Percentiles rank a stretch among this genome's conserved stretches.
These are phyloP conservation scores for Trichoderma sp. DNA, from an alignment of 2,329 filamentous ascomycete species.

Conservation along the genomic window DNA sequence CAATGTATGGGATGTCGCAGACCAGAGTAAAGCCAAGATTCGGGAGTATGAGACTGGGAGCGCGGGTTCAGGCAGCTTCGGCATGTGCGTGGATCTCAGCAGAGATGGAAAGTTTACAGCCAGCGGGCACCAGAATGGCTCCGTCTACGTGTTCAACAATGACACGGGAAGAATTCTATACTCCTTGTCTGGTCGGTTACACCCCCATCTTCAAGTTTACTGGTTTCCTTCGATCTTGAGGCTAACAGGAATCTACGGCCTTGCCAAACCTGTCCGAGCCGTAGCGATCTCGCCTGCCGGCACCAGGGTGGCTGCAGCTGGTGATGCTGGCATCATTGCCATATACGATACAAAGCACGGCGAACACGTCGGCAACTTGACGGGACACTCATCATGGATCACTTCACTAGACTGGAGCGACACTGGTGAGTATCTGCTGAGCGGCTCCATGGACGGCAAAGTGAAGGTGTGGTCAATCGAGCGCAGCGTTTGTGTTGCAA, in stretches of 20 bases:
- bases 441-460: slow-evolving; percentile 87
- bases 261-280: slow-evolving; percentile 82
- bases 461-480: slow-evolving; percentile 96
- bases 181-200: slow-evolving; percentile 71
- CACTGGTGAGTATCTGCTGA: slow-evolving; percentile 88
- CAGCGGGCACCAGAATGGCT: slow-evolving; percentile 89
- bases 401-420: slow-evolving; percentile 90
- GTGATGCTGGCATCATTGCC: slow-evolving; percentile 84
- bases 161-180: slow-evolving; percentile 82
- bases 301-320: slow-evolving; percentile 83
- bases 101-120: slow-evolving; percentile 82
- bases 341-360: slow-evolving; percentile 91
- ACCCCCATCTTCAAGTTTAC: background rate
- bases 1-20: slow-evolving; percentile 78
- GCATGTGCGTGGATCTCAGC: slow-evolving; percentile 80
- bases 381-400: slow-evolving; percentile 82
- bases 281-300: slow-evolving; percentile 86
- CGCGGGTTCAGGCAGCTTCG: slow-evolving; percentile 79
- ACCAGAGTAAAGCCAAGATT: slow-evolving; percentile 62
- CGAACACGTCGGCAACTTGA: slow-evolving; percentile 85
- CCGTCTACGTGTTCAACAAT: slow-evolving; percentile 94
- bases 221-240: background rate
- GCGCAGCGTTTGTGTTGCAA: slow-evolving; percentile 80
- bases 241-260: slow-evolving; percentile 47
- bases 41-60: slow-evolving; percentile 78